A percentile compares a stretch with the other conserved stretches of the same genome.
Evolutionary conservation across 768 basidiomycete genomes (phyloP).

Genomic region (Holtermannia corniformis): DNA sequence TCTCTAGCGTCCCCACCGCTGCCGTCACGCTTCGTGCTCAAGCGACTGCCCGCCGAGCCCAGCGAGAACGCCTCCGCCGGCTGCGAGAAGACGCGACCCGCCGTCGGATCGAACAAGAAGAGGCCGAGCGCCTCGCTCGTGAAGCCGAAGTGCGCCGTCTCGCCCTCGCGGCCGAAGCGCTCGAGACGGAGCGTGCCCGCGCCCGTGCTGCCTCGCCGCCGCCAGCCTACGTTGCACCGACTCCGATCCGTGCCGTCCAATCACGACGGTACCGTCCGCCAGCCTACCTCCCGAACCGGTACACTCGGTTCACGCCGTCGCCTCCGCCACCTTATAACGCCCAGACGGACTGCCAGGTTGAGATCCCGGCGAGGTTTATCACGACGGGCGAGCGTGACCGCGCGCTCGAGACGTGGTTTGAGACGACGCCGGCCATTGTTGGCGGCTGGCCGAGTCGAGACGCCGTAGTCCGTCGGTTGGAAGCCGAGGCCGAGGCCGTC

Average conservation of each 20-base stretch:
- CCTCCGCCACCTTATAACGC: not conserved
- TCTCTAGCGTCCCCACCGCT: not conserved
- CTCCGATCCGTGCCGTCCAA: not conserved
- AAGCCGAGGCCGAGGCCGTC: too few species aligned
- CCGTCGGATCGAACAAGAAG: not conserved
- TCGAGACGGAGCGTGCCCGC: too few species aligned
- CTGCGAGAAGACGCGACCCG: not conserved
- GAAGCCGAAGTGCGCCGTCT: not conserved
- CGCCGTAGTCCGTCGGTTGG: too few species aligned
- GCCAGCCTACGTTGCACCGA: not conserved
- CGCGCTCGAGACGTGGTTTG: too few species aligned
- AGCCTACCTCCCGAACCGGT: not conserved
- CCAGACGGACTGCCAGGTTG: not conserved
- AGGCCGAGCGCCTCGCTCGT: not conserved
- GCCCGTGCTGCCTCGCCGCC: not conserved
- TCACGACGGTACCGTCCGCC: not conserved
- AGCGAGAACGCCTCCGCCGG: not conserved
- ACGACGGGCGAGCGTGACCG: not conserved
- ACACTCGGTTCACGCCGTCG: not conserved
- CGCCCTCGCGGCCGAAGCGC: not conserved
- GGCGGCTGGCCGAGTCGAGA: not conserved
- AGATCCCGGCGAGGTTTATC: too few species aligned
- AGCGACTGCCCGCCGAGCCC: not conserved
- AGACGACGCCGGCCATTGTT: not conserved
- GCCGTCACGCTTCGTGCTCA: too few species aligned